Conservation (phyloP, 1,284 basidiomycete species). For the Sporisorium exsertum region DNA sequence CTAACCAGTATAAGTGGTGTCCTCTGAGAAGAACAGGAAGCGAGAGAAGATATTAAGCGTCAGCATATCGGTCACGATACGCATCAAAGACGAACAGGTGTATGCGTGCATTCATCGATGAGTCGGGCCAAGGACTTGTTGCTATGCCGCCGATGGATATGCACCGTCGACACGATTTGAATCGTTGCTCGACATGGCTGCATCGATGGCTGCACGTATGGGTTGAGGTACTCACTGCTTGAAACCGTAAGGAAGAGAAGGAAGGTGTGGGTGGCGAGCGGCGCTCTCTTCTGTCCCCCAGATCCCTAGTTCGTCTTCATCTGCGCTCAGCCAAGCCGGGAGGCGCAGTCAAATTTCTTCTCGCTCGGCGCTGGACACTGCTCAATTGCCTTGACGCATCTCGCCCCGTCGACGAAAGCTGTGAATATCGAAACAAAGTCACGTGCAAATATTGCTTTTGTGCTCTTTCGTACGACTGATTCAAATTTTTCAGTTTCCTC, state of each 20-base stretch:
- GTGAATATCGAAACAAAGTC: conserved; percentile 35
- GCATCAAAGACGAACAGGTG: neutral
- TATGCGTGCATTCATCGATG: neutral
- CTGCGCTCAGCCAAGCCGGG: neutral
- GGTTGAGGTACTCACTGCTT: conserved; percentile 49
- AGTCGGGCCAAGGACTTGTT: neutral
- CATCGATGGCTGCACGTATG: conserved; percentile 5
- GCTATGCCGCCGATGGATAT: neutral
- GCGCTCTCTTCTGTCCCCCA: neutral
- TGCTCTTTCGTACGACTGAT: conserved; percentile 19
- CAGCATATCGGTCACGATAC: neutral
- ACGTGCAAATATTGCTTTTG: conserved; percentile 12
- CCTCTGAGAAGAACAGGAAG: conserved; percentile 25
- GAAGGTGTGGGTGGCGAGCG: conserved; percentile 21
- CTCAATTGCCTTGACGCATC: neutral
- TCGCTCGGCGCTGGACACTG: conserved; percentile 3
- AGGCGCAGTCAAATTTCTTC: conserved; percentile 36
- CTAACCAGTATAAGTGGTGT: conserved; percentile 66
- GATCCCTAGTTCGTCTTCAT: neutral
- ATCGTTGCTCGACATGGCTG: neutral
- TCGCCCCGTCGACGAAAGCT: neutral
- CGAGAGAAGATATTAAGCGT: neutral
- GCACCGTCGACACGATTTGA: neutral
- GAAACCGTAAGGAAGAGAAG: conserved; percentile 28
- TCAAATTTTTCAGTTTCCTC: too few species aligned